Evolutionary conservation across 768 basidiomycete species (phyloP).

Genomic region (Lentinula guzmanii): DNA sequence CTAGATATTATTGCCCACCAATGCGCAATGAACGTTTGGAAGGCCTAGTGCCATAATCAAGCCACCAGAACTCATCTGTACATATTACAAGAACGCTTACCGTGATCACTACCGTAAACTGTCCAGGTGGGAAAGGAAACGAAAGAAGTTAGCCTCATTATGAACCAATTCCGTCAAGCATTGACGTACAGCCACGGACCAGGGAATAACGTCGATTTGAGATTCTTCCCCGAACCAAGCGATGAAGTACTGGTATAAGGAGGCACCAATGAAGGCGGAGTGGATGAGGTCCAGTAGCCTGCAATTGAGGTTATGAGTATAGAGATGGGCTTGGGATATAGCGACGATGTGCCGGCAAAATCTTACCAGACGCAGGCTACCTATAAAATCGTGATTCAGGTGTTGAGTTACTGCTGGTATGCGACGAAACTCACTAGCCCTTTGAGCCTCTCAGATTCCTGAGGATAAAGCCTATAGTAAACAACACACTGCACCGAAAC

Average conservation of each 20-base stretch:
- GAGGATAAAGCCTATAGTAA: slow-evolving; percentile 2
- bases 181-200: slow-evolving; percentile 5
- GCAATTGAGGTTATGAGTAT: not conserved
- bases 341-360: not conserved
- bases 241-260: slow-evolving; percentile 1
- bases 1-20: not conserved
- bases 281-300: slow-evolving; percentile 3
- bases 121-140: not conserved
- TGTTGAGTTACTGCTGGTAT: not conserved
- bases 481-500: slow-evolving; percentile 4
- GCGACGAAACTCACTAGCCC: not conserved
- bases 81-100: not conserved
- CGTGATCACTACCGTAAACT: slow-evolving; percentile 3
- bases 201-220: not conserved
- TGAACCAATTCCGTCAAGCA: not conserved
- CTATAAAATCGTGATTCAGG: not conserved
- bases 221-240: not conserved
- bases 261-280: slow-evolving; percentile 2
- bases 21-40: slow-evolving; percentile 3
- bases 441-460: not conserved
- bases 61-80: not conserved
- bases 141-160: not conserved
- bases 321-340: too few species aligned
- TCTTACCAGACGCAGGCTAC: not conserved
- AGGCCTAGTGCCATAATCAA: not conserved